These are phyloP conservation scores for Microsporum ferrugineum DNA, from an alignment of 2,329 filamentous ascomycete species.

Conservation along the genomic window DNA sequence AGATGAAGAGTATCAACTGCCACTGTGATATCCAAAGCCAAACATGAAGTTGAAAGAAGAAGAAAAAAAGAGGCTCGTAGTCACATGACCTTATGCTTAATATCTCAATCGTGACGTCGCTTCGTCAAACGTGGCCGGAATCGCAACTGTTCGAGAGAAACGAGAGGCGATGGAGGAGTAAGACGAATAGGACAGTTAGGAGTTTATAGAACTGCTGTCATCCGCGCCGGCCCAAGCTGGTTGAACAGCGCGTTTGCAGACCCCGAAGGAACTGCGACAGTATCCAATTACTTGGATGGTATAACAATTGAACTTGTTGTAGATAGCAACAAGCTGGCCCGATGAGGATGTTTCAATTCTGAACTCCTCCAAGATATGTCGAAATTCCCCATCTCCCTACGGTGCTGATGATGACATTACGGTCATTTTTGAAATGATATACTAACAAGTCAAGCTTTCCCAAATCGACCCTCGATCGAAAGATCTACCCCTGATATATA, in stretches of 20 bases:
- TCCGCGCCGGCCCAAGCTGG: background rate
- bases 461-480: background rate
- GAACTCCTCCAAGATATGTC: background rate
- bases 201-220: background rate
- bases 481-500: background rate
- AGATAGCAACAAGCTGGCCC: background rate
- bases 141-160: background rate
- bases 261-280: background rate
- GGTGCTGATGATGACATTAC: background rate
- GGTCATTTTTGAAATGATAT: background rate
- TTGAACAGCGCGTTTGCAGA: background rate
- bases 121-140: background rate
- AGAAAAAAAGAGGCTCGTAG: background rate
- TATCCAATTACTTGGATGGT: background rate
- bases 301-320: background rate
- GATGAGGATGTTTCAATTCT: background rate
- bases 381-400: background rate
- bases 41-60: background rate
- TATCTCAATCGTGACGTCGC: background rate
- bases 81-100: background rate
- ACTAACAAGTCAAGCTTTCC: background rate
- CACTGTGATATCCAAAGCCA: background rate
- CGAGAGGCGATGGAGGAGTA: background rate
- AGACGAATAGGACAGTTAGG: background rate
- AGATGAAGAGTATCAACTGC: background rate